Base-by-base conservation (phyloP, 164 flowering plant species). In the Chimonanthus praecox region DNA sequence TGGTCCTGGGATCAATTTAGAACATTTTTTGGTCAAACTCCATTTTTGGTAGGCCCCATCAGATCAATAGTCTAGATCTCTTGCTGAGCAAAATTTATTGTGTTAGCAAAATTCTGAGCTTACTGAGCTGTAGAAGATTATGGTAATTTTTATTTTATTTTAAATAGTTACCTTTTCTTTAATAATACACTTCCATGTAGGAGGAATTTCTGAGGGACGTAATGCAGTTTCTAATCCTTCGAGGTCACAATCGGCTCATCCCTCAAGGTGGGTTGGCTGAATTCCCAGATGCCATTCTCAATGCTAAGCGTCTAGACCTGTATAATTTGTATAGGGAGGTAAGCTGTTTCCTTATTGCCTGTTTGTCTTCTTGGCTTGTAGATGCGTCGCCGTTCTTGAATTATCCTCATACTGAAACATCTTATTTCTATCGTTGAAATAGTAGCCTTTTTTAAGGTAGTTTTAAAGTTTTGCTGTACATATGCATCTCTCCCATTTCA, bases 261-360 rank as follows among this genome's bases (percentile, higher is more conserved):
- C 98, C 99, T 74, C 96, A 88, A 84, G 94, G 97, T 72, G 99
- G 99, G 49, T 75, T 94, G 50, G 91, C 95, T n/a, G 99, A 96
- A 81, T 96, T 96, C 66, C 99, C 99, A 45, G 99, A 96, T 74
- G 99, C 98, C 68, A 86, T 96, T 75, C 97, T 96, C 64, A 96
- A 96, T 80, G 94, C 97, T 60, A 96, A 94, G 81, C 92, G 99
- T 49, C 90, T 96, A 72, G 99, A 96, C 76, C 90, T 96, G 67
- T 94, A 85, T 84, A 96, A 94, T 82, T 84, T 96, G 82, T 96
- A 96, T 79, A 86, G 93, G 79, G 99, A 96, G 95, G 99, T 96
- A 71, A 76, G 79, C 70, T 7, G 46, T 13, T 72, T 49, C 9
- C 7, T 68, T 18, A 50, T 7, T 47, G 16, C 46, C 13, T 5